phyloP scores from a whole-genome alignment of 176 grass and related monocot genomes.

The Alopecurus myosuroides region DNA sequence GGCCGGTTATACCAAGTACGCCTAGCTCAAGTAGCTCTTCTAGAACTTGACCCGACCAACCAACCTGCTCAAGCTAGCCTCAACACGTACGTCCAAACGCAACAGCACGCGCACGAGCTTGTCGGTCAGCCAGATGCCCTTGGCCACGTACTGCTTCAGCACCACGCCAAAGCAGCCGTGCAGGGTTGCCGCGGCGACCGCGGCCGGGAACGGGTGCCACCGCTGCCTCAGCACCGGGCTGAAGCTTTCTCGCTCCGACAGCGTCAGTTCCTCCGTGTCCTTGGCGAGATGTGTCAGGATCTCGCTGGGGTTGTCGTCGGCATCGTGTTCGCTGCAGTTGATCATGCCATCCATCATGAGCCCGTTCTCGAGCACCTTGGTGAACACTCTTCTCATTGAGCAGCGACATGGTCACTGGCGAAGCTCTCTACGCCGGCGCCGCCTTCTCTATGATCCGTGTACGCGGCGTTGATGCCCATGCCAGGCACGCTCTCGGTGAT shows the following conservation, averaged over 20 bases:
- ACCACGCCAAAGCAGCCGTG: conserved; percentile 74
- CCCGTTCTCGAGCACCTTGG: conserved; percentile 80
- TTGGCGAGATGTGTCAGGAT: conserved; percentile 55
- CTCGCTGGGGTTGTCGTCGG: conserved; percentile 43
- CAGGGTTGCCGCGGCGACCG: conserved; percentile 41
- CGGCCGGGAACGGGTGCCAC: conserved; percentile 62
- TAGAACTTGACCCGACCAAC: too few relatives aligned
- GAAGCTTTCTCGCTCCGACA: conserved; percentile 51
- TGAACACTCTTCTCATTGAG: conserved; percentile 73
- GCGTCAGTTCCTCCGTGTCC: conserved; percentile 60
- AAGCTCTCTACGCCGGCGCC: neutral
- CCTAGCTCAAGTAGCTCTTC: too few relatives aligned
- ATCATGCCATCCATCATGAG: conserved; percentile 43
- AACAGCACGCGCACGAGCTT: conserved; percentile 72
- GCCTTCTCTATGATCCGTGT: neutral
- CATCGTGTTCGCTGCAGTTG: neutral
- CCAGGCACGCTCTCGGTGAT: conserved; percentile 37
- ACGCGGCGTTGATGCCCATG: neutral
- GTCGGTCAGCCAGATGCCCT: conserved; percentile 47
- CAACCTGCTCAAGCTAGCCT: too few relatives aligned
- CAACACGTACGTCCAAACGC: too few relatives aligned
- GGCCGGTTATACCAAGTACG: too few relatives aligned
- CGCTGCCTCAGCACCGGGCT: conserved; percentile 43
- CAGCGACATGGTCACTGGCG: conserved; percentile 29
- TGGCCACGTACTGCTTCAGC: conserved; percentile 65